Evolutionary conservation across 1,284 basidiomycete genomes (phyloP).

Genomic region (Rhizoctonia solani): DNA sequence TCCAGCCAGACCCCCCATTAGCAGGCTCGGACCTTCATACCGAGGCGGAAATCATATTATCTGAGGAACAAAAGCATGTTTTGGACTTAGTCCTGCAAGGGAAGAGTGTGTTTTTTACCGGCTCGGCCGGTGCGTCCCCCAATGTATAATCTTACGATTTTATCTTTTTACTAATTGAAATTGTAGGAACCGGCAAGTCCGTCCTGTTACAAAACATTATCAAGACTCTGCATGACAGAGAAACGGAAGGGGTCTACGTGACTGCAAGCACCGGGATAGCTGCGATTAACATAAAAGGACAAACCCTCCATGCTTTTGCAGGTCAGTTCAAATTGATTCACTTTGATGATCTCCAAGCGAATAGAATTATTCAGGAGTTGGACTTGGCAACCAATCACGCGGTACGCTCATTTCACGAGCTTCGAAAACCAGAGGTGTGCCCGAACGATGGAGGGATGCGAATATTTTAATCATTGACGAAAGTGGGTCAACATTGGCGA

Average conservation of each 20-base stretch:
- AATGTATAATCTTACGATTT: neutral
- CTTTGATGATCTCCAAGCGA: too few species aligned
- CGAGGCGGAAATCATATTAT: constrained; percentile 34
- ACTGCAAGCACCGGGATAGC: constrained; percentile 93
- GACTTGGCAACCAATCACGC: constrained; percentile 73
- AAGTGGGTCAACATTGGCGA: constrained; percentile 54
- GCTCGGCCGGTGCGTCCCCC: constrained; percentile 32
- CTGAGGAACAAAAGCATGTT: constrained; percentile 34
- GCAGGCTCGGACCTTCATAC: too few species aligned
- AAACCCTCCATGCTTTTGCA: constrained; percentile 91
- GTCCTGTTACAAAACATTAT: constrained; percentile 93
- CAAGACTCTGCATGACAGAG: constrained; percentile 54
- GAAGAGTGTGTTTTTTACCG: constrained; percentile 38
- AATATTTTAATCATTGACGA: constrained; percentile 94
- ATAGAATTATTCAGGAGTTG: too few species aligned
- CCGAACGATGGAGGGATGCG: constrained; percentile 70
- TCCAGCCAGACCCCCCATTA: too few species aligned
- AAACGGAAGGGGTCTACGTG: constrained; percentile 69
- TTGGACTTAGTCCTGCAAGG: constrained; percentile 30
- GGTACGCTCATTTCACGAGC: constrained; percentile 71
- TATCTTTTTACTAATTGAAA: neutral
- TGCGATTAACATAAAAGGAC: constrained; percentile 91
- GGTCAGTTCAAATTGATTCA: constrained; percentile 44
- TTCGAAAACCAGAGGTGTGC: constrained; percentile 69
- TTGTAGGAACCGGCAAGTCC: constrained; percentile 88